Conservation (phyloP, 805 yeast genomes). For the Teunomyces pallodes region DNA sequence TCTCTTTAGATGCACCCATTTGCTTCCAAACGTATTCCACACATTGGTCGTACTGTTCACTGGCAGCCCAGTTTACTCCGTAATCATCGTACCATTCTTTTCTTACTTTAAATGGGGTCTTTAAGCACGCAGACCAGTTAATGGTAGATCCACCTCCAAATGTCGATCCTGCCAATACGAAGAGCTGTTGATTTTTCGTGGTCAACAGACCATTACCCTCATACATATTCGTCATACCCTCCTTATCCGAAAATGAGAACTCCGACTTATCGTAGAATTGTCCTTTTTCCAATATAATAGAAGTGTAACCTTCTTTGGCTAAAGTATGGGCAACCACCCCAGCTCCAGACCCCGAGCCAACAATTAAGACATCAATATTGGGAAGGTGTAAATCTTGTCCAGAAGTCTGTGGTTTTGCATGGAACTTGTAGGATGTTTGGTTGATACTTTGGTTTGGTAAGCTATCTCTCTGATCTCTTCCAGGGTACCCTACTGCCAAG, state of each 20-base stretch:
- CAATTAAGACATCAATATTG: constrained; percentile 43
- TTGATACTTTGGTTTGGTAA: constrained; percentile 17
- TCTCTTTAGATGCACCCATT: constrained; percentile 46
- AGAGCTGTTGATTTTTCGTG: constrained; percentile 31
- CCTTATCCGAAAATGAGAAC: constrained; percentile 33
- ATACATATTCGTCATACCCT: constrained; percentile 34
- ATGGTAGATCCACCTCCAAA: constrained; percentile 60
- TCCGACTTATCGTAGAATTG: constrained; percentile 37
- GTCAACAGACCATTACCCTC: constrained; percentile 39
- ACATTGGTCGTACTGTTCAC: constrained; percentile 41
- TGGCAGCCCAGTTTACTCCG: constrained; percentile 47
- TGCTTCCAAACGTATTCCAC: constrained; percentile 43
- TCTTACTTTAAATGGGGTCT: constrained; percentile 49
- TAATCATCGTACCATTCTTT: constrained; percentile 48
- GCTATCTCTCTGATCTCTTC: constrained; percentile 28
- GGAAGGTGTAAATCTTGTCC: constrained; percentile 33
- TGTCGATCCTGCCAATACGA: constrained; percentile 49
- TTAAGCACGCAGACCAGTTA: constrained; percentile 55
- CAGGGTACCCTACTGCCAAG: constrained; percentile 40
- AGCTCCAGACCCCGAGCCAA: constrained; percentile 55
- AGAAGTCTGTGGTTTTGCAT: constrained; percentile 27
- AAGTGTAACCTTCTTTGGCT: constrained; percentile 39
- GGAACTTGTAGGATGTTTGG: constrained; percentile 21
- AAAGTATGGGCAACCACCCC: constrained; percentile 52
- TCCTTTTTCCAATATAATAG: constrained; percentile 52